phyloP scores from a whole-genome alignment of 208 protist species.

The Naegleria fowleri region DNA sequence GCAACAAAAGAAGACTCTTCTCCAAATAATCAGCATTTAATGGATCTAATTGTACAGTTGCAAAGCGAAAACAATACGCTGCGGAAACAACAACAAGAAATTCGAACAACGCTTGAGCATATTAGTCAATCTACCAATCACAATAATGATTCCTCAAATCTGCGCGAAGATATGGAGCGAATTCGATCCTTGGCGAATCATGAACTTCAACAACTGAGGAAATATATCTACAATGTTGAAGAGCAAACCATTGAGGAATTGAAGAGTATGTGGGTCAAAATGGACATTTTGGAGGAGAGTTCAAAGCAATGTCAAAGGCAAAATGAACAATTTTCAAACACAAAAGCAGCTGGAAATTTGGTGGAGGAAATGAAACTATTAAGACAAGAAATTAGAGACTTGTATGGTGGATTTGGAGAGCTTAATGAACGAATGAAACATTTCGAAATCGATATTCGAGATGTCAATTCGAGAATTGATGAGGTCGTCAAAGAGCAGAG shows the following conservation, averaged over 20 bases:
- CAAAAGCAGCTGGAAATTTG: not conserved
- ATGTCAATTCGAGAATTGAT: not conserved
- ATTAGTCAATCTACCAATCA: not conserved
- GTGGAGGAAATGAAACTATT: not conserved
- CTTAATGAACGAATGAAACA: not conserved
- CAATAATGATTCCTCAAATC: not conserved
- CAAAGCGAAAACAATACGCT: not conserved
- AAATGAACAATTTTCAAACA: not conserved
- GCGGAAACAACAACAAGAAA: not conserved
- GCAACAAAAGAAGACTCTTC: not conserved
- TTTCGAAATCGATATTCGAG: not conserved
- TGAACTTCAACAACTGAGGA: not conserved
- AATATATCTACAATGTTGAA: not conserved
- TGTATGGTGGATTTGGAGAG: not conserved
- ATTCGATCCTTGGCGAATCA: not conserved
- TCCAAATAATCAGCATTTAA: not conserved
- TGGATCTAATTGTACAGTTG: not conserved
- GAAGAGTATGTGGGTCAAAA: not conserved
- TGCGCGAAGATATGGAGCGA: not conserved
- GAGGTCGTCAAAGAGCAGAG: not conserved
- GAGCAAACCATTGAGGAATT: not conserved
- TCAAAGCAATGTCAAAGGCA: not conserved
- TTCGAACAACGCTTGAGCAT: not conserved
- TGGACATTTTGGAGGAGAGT: not conserved
- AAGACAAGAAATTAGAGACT: not conserved